Evolutionary conservation across 2,329 filamentous ascomycete species (phyloP).

Genomic region (Colletotrichum navitas): DNA sequence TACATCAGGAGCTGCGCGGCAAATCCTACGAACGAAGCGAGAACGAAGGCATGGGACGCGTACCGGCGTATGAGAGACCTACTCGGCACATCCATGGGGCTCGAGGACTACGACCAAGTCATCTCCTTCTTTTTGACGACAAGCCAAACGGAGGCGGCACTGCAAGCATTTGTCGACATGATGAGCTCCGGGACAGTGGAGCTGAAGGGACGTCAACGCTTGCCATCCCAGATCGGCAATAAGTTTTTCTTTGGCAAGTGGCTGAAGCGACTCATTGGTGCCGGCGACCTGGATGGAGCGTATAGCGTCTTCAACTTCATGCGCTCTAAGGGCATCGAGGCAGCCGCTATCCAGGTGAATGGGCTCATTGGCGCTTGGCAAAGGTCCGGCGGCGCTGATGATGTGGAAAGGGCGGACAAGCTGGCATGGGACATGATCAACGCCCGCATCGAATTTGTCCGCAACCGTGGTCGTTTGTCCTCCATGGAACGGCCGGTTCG

Average conservation of each 20-base stretch:
- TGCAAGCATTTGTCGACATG: constrained; percentile 90
- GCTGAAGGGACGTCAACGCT: constrained; percentile 55
- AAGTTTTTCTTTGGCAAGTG: constrained; percentile 89
- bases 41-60: constrained; percentile 72
- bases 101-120: constrained; percentile 82
- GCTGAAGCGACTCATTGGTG: constrained; percentile 85
- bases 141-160: constrained; percentile 73
- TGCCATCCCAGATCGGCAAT: constrained; percentile 70
- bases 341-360: constrained; percentile 83
- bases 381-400: constrained; percentile 67
- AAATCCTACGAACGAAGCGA: constrained; percentile 58
- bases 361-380: constrained; percentile 85
- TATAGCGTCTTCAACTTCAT: constrained; percentile 81
- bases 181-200: constrained; percentile 74
- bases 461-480: constrained; percentile 55
- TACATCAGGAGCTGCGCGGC: constrained; percentile 78
- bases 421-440: constrained; percentile 84
- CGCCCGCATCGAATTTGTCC: constrained; percentile 73
- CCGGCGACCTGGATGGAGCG: constrained; percentile 78
- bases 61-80: constrained; percentile 75
- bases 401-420: constrained; percentile 72
- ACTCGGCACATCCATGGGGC: constrained; percentile 71
- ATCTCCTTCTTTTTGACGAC: constrained; percentile 78
- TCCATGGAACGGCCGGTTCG: constrained; percentile 46
- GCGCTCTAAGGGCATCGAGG: constrained; percentile 74